Evolutionary conservation across 2,329 filamentous ascomycete genomes (phyloP), one percentile per base, ranked within the genome.

Genomic region (Calonectria pteridis): DNA sequence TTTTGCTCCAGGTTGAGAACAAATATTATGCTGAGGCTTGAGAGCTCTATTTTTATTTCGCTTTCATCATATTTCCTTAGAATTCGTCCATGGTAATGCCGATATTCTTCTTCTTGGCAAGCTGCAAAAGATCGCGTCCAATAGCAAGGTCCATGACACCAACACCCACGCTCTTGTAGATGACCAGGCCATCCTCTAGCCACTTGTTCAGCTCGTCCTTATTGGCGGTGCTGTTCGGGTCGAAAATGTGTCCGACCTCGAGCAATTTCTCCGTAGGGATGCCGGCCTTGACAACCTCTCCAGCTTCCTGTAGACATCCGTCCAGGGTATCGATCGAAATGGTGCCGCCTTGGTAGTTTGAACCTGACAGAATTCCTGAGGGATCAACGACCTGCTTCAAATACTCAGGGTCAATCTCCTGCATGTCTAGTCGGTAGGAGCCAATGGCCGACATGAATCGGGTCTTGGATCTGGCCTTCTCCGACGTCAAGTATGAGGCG

Each of bases 111-210:
- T 87, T 85, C 74, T 88, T 87, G 14, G 91, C 91, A 79, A 93
- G 81, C 31, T 84, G 81, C 7, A 93, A 85, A 71, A 94, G 77
- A 77, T 92, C 88, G 33, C 86, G 85, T 0, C 91, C 92, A 7
- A 93, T 90, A 3, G 92, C 89, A 43, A 94, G 84, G 84, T 94
- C 93, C 91, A 93, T 94, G 73, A 94, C 81, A 0, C 92, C 92
- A 69, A 94, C 82, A 0, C 93, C 93, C 4, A 94, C 92, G 76
- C 90, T 90, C 87, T 94, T 94, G 80, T 92, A 94, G 40, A 94
- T 90, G 0, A 94, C 89, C 80, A 93, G 92, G 0, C 92, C 93
- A 59, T 85, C 86, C 73, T 89, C 87, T 65, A 93, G 79, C 91
- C 92, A 94, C 43, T 91, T 88, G 50, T 85, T 85, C 76, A 93